Conservation (phyloP, 2,329 filamentous ascomycete genomes). For the Penicillium sp. region DNA sequence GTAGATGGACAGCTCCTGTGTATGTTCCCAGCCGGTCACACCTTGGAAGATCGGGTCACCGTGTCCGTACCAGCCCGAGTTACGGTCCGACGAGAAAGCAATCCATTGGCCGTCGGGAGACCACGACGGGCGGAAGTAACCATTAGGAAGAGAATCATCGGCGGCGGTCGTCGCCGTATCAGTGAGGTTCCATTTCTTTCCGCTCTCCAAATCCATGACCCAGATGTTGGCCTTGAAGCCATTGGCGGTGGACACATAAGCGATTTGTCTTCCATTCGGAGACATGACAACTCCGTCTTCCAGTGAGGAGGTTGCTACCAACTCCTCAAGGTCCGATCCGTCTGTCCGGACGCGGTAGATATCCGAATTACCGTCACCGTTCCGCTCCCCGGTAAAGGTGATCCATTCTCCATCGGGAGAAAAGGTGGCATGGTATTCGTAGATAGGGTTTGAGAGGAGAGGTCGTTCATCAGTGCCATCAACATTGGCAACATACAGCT, state of each 20-base stretch:
- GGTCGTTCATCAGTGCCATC: conserved; percentile 34
- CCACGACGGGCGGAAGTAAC: conserved; percentile 36
- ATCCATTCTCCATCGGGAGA: conserved; percentile 36
- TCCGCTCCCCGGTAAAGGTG: conserved; percentile 36
- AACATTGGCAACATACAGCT: conserved; percentile 30
- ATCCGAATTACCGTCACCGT: conserved; percentile 36
- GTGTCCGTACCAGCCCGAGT: conserved; percentile 38
- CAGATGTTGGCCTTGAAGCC: conserved; percentile 36
- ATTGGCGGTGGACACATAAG: conserved; percentile 36
- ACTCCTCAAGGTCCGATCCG: conserved; percentile 29
- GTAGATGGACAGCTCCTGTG: conserved; percentile 11
- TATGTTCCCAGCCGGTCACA: conserved; percentile 2
- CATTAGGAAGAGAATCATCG: conserved; percentile 20
- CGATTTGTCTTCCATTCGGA: conserved; percentile 31
- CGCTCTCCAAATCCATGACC: conserved; percentile 33
- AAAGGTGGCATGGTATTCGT: conserved; percentile 36
- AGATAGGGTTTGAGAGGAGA: conserved; percentile 27
- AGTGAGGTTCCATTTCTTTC: conserved; percentile 30
- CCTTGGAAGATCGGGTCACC: conserved; percentile 18
- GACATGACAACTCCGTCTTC: conserved; percentile 35
- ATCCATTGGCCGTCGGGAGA: conserved; percentile 38
- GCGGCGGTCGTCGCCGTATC: conserved; percentile 18
- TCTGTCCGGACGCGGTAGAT: conserved; percentile 33
- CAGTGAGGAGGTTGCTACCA: conserved; percentile 30
- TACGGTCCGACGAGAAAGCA: conserved; percentile 37